Evolutionary conservation across 306 rosid genomes (phyloP), one percentile per base, ranked within the genome.

Genomic region (Casuarina equisetifolia): DNA sequence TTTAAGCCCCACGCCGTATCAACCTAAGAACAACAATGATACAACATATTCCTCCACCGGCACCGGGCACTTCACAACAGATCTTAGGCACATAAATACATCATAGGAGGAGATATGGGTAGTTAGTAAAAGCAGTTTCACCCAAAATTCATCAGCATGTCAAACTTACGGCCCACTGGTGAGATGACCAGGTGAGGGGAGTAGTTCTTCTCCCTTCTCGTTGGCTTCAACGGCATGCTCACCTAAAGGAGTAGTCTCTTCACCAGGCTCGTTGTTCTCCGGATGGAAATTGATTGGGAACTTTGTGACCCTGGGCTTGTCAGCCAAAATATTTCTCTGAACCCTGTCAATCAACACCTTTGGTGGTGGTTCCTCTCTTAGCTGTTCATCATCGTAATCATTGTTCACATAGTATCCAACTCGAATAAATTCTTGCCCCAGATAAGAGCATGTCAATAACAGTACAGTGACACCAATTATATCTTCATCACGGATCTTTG

Each of bases 401-500:
- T 92, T 94, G 91, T 94, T 94, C 68, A 94, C 98, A 59, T 90
- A 94, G 81, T 90, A 94, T 36, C 97, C 98, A 73, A 94, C 98
- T 9, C 97, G 81, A 40, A 94, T 64, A 81, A 94, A 94, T 80
- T 94, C 95, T 76, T 94, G 97, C 50, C 97, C 93, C 69, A 94
- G 79, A 87, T 92, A 94, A 38, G 97, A 94, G 81, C 97, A 94
- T 11, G 97, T 92, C 78, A 92, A 82, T 44, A 92, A 82, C 59
- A 89, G 91, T 74, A 94, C 97, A 0, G 95, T 94, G 54, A 92
- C 97, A 55, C 97, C 97, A 68, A 89, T 89, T 42, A 90, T 94
- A 82, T 94, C 98, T 87, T 90, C 97, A 63, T 94, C 98, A 7
- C 93, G 95, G 73, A 94, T 94, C 85, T 94, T 94, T 44, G 92